Conservation (phyloP, 306 rosid species). For the Dalbergia cochinchinensis region DNA sequence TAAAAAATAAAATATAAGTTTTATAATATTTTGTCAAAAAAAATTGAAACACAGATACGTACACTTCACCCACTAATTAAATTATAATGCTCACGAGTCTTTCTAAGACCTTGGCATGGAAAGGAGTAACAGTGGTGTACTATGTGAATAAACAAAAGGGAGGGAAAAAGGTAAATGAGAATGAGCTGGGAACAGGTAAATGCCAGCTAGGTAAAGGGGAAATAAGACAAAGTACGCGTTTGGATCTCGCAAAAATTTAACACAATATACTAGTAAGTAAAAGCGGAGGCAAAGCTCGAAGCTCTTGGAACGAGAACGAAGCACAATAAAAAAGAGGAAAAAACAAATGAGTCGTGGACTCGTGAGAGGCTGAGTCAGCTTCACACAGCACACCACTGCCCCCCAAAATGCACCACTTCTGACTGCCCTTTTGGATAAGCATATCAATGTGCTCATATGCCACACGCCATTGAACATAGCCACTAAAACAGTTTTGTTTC, state of each 20-base stretch:
- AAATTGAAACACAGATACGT: no score
- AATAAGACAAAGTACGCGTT: slow-evolving; percentile 32
- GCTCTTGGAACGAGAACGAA: background rate
- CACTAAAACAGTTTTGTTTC: background rate
- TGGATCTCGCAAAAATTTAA: background rate
- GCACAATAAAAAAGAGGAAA: background rate
- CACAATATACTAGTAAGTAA: background rate
- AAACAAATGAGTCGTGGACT: background rate
- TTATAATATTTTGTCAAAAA: no score
- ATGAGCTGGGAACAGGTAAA: slow-evolving; percentile 51
- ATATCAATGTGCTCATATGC: background rate
- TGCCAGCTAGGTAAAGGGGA: slow-evolving; percentile 45
- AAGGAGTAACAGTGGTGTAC: background rate
- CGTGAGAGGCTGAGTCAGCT: slow-evolving; percentile 33
- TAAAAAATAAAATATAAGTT: no score
- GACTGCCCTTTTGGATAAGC: slow-evolving; percentile 42
- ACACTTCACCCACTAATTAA: no score
- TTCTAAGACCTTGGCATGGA: background rate
- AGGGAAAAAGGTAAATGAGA: background rate
- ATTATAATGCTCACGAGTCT: background rate
- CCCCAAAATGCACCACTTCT: slow-evolving; percentile 41
- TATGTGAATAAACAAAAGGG: background rate
- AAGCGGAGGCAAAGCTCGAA: background rate
- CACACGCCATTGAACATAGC: slow-evolving; percentile 25
- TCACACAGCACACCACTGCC: slow-evolving; percentile 6